Conservation (phyloP, 2,329 filamentous ascomycete species). For the Fusarium avenaceum region DNA sequence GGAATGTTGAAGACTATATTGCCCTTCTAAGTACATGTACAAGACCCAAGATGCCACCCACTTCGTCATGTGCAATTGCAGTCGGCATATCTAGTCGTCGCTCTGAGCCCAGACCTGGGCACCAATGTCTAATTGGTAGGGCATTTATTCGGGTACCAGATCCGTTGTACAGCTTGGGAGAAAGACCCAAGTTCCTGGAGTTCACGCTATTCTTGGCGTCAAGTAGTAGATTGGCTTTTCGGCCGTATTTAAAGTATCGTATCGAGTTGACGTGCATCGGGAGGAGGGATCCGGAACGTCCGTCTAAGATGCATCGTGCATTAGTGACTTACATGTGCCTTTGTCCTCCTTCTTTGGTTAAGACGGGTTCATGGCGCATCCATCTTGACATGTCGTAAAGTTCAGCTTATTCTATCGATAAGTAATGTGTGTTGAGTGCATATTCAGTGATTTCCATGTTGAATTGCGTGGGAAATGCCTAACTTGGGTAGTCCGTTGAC, state of each 20-base stretch:
- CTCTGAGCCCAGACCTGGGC: no score
- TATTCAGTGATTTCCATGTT: no score
- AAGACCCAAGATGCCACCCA: no score
- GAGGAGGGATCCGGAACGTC: slow-evolving; percentile 15
- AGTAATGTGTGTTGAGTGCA: not conserved
- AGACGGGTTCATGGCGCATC: not conserved
- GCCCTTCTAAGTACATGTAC: not conserved
- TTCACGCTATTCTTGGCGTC: not conserved
- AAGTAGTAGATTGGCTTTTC: slow-evolving; percentile 18
- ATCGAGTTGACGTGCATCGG: slow-evolving; percentile 29
- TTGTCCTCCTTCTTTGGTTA: not conserved
- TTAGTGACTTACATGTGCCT: slow-evolving; percentile 3
- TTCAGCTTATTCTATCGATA: not conserved
- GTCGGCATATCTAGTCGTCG: no score
- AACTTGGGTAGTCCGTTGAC: not conserved
- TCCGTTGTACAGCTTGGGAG: not conserved
- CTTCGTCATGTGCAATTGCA: no score
- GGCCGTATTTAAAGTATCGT: slow-evolving; percentile 21
- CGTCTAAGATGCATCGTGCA: slow-evolving; percentile 8
- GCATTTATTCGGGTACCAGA: not conserved
- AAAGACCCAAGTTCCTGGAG: no score
- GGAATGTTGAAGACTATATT: not conserved
- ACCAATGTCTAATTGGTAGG: no score
- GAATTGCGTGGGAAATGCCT: not conserved
- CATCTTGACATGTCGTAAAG: not conserved